Conservation (phyloP, 768 basidiomycete species). For the Cystofilobasidium capitatum region DNA sequence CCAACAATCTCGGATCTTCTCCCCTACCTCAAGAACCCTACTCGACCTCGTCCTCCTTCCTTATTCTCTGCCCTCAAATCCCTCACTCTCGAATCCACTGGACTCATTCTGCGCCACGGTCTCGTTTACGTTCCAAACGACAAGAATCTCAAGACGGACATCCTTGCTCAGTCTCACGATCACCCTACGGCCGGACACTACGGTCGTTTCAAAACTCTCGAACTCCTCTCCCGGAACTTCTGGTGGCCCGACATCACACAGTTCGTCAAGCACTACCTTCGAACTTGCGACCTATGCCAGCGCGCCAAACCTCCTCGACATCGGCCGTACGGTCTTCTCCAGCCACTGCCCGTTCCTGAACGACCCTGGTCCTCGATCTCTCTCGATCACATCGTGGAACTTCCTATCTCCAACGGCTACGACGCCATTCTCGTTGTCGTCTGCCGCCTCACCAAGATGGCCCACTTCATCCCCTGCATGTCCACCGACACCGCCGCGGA, state of each 20-base stretch:
- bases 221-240: constrained; percentile 8
- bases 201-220: constrained; percentile 1
- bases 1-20: neutral
- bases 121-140: constrained; percentile 7
- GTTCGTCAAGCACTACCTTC: constrained; percentile 7
- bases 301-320: constrained; percentile 4
- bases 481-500: neutral
- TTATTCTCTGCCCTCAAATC: neutral
- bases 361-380: constrained; percentile 10
- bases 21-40: neutral
- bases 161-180: neutral
- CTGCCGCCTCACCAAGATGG: constrained; percentile 12
- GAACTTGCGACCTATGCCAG: neutral
- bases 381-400: constrained; percentile 9
- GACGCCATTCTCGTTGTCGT: constrained; percentile 13
- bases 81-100: neutral
- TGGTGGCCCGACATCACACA: neutral
- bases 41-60: neutral
- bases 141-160: neutral
- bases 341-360: neutral
- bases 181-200: constrained; percentile 5
- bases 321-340: constrained; percentile 2
- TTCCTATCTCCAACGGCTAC: constrained; percentile 10
- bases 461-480: neutral
- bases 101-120: neutral